Base-by-base conservation (phyloP, 2,329 filamentous ascomycete species). In the Basipetospora chlamydospora region DNA sequence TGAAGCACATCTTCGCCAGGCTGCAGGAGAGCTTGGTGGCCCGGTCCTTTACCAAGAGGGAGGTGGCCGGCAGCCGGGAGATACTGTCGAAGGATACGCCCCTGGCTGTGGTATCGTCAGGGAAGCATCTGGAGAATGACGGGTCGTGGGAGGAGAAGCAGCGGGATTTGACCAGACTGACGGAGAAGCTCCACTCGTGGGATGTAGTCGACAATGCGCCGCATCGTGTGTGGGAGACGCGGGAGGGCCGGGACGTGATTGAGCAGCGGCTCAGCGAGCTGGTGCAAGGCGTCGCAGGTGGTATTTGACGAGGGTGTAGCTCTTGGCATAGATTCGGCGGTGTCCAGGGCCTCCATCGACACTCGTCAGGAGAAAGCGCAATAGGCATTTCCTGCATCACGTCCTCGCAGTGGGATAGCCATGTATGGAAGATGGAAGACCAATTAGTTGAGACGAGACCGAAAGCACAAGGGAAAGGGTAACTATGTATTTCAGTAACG, bases 21-120 rank as follows among this genome's bases (percentile, higher is more conserved):
- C 66, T 98, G 39, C 90, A 98, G 58, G 90, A 98, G 61, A 88
- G 80, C 44, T 66, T 96, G 1, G 85, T 95, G 22, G 87, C 87
- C 1, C 72, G 77, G 44, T 84, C 82, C 1, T 73, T 96, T 46
- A 85, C 85, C 11, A 80, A 77, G 54, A 82, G 82, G 23, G 90
- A 98, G 49, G 76, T 93, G 13, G 63, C 69, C 30, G 81, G 77
- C 41, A 85, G 85, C 40, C 67, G 80, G 16, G 77, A 78, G 32
- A 90, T 96, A 37, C 84, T 94, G 57, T 68, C 70, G 40, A 66
- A 66, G n/a, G 65, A 81, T 40, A 82, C 80, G 11, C 80, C 85
- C 6, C 60, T 96, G 26, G 78, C 78, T 2, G 63, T 98, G 17
- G 70, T 96, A 39, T 93, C 82, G 53, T 93, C 84, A 1, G 88